A percentile compares a stretch with the other conserved stretches of the same genome.
Conservation (phyloP, 2,329 filamentous ascomycete species). For the Stagonosporopsis rhizophila region DNA sequence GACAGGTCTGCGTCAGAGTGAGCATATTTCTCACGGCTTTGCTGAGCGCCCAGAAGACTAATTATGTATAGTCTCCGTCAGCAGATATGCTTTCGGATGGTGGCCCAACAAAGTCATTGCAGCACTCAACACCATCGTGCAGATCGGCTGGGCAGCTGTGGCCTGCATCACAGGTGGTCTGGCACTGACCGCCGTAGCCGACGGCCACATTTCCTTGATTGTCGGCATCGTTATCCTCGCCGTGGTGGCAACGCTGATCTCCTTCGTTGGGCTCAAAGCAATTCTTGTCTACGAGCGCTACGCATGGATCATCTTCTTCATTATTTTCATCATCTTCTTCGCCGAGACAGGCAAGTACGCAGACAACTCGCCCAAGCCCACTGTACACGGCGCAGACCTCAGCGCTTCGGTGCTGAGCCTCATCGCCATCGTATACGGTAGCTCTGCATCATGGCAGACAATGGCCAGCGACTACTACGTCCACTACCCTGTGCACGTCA, state of each 20-base stretch:
- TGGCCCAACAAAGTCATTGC: slow-evolving; percentile 58
- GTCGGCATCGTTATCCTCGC: slow-evolving; percentile 56
- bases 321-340: slow-evolving; percentile 58
- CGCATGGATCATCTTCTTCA: slow-evolving; percentile 57
- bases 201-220: slow-evolving; percentile 53
- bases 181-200: slow-evolving; percentile 51
- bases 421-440: slow-evolving; percentile 47
- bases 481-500: slow-evolving; percentile 51
- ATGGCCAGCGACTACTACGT: slow-evolving; percentile 55
- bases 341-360: slow-evolving; percentile 56
- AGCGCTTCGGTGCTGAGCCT: slow-evolving; percentile 41
- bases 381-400: slow-evolving; percentile 43
- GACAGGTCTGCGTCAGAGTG: slow-evolving; percentile 52
- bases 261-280: slow-evolving; percentile 52
- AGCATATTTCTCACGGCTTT: slow-evolving; percentile 31
- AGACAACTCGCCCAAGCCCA: slow-evolving; percentile 46
- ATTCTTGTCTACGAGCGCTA: slow-evolving; percentile 59
- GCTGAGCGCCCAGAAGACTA: background rate
- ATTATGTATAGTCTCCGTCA: slow-evolving; percentile 7
- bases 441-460: slow-evolving; percentile 51
- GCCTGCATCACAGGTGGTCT: slow-evolving; percentile 54
- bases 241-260: slow-evolving; percentile 47
- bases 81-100: slow-evolving; percentile 55
- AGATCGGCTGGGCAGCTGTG: slow-evolving; percentile 53
- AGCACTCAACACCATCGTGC: slow-evolving; percentile 56